Conservation (phyloP, 2,329 filamentous ascomycete species). For the Juglanconis oblonga region DNA sequence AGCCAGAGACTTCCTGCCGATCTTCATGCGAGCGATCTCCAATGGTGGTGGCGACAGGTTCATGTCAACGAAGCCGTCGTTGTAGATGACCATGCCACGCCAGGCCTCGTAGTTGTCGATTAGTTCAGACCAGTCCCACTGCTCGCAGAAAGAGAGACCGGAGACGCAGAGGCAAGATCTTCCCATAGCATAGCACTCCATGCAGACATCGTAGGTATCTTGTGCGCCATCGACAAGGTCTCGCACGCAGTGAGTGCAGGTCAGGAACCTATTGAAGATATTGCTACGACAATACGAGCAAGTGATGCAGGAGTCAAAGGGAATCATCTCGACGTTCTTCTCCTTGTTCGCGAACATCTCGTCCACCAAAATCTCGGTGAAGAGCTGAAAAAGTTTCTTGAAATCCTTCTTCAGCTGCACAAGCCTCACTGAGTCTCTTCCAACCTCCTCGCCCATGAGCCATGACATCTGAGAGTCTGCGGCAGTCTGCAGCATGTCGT, state of each 20-base stretch:
- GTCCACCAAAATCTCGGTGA: conserved; percentile 73
- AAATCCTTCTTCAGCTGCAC: conserved; percentile 81
- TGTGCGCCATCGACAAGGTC: conserved; percentile 64
- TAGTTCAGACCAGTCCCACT: conserved; percentile 82
- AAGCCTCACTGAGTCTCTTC: conserved; percentile 40
- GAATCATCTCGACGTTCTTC: conserved; percentile 69
- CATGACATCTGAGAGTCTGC: conserved; percentile 47
- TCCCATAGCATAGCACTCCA: conserved; percentile 99
- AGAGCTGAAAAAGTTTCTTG: conserved; percentile 73
- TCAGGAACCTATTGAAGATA: conserved; percentile 95
- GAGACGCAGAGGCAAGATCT: conserved; percentile 88
- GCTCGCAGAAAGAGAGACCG: conserved; percentile 84
- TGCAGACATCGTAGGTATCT: conserved; percentile 92
- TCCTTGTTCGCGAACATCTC: conserved; percentile 80
- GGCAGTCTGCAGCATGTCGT: conserved; percentile 53
- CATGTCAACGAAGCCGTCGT: conserved; percentile 65
- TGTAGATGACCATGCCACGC: conserved; percentile 73
- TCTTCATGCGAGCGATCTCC: conserved; percentile 62
- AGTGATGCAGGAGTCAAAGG: conserved; percentile 87
- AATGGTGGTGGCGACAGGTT: conserved; percentile 68
- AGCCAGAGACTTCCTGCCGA: conserved; percentile 76
- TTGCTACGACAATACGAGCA: conserved; percentile 96
- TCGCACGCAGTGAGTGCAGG: conserved; percentile 80
- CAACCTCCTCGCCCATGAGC: conserved; percentile 43
- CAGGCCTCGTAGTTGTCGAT: conserved; percentile 76